Conservation (phyloP, 2,329 filamentous ascomycete species). For the Cryphonectria japonica region DNA sequence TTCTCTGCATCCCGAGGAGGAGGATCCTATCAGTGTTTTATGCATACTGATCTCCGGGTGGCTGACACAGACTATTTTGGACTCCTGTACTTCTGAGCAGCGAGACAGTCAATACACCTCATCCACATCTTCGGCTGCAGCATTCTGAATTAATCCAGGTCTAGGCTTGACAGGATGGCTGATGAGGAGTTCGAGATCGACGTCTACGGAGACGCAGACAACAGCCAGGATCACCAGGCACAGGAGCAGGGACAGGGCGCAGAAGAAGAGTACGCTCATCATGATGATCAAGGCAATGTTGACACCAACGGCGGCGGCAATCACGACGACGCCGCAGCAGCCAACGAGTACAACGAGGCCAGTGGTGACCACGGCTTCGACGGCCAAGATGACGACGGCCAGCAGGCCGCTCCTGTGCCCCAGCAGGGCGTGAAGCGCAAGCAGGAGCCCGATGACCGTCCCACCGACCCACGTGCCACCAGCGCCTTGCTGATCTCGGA, state of each 20-base stretch:
- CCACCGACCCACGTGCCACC: slow-evolving; percentile 63
- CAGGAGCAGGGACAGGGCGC: slow-evolving; percentile 48
- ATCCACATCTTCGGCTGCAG: slow-evolving; percentile 28
- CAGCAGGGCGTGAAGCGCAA: slow-evolving; percentile 65
- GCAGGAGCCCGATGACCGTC: slow-evolving; percentile 60
- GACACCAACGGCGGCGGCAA: slow-evolving; percentile 43
- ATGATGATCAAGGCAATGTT: slow-evolving; percentile 44
- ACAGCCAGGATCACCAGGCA: slow-evolving; percentile 22
- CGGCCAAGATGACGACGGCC: slow-evolving; percentile 43
- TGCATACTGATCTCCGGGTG: slow-evolving; percentile 32
- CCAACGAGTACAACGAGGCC: slow-evolving; percentile 42
- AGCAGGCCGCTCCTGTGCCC: slow-evolving; percentile 35
- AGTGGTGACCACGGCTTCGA: slow-evolving; percentile 29
- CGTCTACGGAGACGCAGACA: slow-evolving; percentile 64
- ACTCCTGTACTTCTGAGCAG: slow-evolving; percentile 44
- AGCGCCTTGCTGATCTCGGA: slow-evolving; percentile 85
- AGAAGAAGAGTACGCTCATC: slow-evolving; percentile 44
- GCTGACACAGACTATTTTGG: slow-evolving; percentile 30
- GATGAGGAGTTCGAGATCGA: slow-evolving; percentile 76
- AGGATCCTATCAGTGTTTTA: slow-evolving; percentile 18
- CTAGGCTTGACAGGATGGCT: slow-evolving; percentile 54
- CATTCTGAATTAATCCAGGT: slow-evolving; percentile 20
- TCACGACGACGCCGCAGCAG: slow-evolving; percentile 40
- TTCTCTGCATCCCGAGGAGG: slow-evolving; percentile 1
- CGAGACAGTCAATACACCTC: slow-evolving; percentile 39